A percentile compares a stretch with the other conserved stretches of the same genome.
These are phyloP conservation scores for Penicillium sclerotiorum DNA, from an alignment of 2,329 filamentous ascomycete genomes.

Conservation along the genomic window DNA sequence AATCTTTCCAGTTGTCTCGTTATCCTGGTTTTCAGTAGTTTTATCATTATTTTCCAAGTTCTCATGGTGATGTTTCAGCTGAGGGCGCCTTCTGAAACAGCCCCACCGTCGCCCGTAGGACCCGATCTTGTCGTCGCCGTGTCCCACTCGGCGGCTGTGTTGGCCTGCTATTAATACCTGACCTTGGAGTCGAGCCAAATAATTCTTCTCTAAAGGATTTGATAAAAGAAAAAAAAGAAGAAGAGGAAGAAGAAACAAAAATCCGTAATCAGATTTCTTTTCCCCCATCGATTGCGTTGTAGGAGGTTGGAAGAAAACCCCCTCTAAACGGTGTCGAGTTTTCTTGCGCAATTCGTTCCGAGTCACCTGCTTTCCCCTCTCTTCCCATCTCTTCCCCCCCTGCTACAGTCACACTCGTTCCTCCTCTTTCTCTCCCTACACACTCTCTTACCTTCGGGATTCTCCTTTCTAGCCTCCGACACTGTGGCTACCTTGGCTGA, in stretches of 20 bases:
- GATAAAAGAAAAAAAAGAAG: no score
- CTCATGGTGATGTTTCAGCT: slow-evolving; percentile 20
- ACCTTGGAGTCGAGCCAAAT: not conserved
- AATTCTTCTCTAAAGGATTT: no score
- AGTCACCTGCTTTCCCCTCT: slow-evolving; percentile 22
- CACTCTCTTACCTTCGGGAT: slow-evolving; percentile 14
- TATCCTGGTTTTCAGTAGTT: not conserved
- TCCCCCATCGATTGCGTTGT: no score
- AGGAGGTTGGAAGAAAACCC: slow-evolving; percentile 16
- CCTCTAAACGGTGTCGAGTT: slow-evolving; percentile 1
- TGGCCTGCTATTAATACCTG: slow-evolving; percentile 28
- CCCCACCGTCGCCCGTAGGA: slow-evolving; percentile 21
- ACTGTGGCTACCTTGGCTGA: slow-evolving; percentile 43
- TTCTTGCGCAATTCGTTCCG: not conserved
- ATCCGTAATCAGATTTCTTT: no score
- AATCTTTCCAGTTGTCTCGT: no score
- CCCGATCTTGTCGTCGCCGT: slow-evolving; percentile 20
- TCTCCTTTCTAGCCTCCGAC: slow-evolving; percentile 23
- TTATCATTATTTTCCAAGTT: not conserved
- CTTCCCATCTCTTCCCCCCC: slow-evolving; percentile 11
- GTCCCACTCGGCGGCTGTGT: slow-evolving; percentile 23
- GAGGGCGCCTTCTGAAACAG: slow-evolving; percentile 31
- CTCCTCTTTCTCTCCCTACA: slow-evolving; percentile 1
- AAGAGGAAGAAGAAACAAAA: no score
- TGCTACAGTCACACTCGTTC: slow-evolving; percentile 14